Percentiles rank a stretch among this genome's conserved stretches.
These are phyloP conservation scores for Wickerhamomyces sp. DNA, from an alignment of 1,139 yeast genomes.

Conservation along the genomic window DNA sequence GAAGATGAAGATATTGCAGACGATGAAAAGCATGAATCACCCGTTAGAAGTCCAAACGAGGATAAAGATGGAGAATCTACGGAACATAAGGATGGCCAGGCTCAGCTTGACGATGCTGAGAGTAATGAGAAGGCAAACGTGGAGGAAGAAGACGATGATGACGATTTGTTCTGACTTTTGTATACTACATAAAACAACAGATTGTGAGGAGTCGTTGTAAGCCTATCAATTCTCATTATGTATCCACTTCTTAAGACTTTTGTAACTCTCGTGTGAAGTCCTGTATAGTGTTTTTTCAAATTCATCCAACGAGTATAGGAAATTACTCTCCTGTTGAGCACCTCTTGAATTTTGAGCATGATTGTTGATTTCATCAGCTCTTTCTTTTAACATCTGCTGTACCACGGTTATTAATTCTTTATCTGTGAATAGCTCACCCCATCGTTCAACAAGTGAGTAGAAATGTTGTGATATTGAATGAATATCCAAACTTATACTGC, in stretches of 20 bases:
- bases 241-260: constrained; percentile 62
- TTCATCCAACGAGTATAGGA: constrained; percentile 66
- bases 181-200: constrained; percentile 2
- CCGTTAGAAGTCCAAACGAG: no score
- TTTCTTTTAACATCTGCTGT: constrained; percentile 47
- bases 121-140: constrained; percentile 12
- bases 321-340: constrained; percentile 34
- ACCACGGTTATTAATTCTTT: constrained; percentile 53
- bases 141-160: constrained; percentile 26
- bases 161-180: constrained; percentile 18
- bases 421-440: constrained; percentile 70
- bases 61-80: no score
- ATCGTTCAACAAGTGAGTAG: constrained; percentile 63
- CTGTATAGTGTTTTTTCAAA: constrained; percentile 62
- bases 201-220: constrained; percentile 1
- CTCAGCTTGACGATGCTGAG: constrained; percentile 9
- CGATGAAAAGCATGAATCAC: no score
- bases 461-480: constrained; percentile 63
- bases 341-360: constrained; percentile 54
- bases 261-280: constrained; percentile 54
- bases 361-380: constrained; percentile 70
- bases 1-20: constrained; percentile 23
- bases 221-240: constrained; percentile 28
- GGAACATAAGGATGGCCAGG: constrained; percentile 17
- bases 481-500: constrained; percentile 61